Base-by-base conservation (phyloP, 2,329 filamentous ascomycete genomes). In the Fusarium sarcochroum region DNA sequence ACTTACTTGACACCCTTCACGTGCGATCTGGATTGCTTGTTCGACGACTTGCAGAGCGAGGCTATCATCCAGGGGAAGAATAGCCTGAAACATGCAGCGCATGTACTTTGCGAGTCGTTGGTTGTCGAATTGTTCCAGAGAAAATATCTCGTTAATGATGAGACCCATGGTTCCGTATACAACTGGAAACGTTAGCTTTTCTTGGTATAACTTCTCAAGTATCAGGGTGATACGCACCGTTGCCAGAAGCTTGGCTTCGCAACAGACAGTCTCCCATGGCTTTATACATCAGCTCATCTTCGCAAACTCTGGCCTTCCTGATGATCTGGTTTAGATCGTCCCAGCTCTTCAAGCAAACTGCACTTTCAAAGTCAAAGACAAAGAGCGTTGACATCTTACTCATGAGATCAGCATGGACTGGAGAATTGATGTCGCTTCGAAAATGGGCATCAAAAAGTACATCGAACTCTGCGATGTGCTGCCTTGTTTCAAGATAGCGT, bases 341-440 rank as follows among this genome's bases (percentile, higher is more conserved):
- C 91, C 90, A 96, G 20, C 86, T 83, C 61, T 89, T 86, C 6
- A 96, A 81, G 32, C 83, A 84, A 38, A 92, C 80, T 0, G 90
- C 88, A 4, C 89, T 91, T 80, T 97, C 94, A 63, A 97, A 92
- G 68, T 96, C 91, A 68, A 94, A 92, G 1, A 91, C 88, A 9
- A 93, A 81, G 18, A 97, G 79, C 4, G 89, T 86, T 7, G 89
- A 84, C 35, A 91, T 81, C 73, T 93, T 94, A 3, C 80, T 78
- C 8, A 82, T 72, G 17, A 93, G 80, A 72, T 92, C 90, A 2
- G 79, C 67, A 17, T 80, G 78, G 2, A 82, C 78, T 2, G 86
- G 73, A 5, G 75, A 76, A 1, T 77, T 74, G 0, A 80, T 58
- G 11, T 81, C 77, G 2, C 76, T 77, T 41, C 85, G 79, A 11